Evolutionary conservation across 345 rosid genomes (phyloP), one percentile per base, ranked within the genome.

Genomic region (Trapa incisa): DNA sequence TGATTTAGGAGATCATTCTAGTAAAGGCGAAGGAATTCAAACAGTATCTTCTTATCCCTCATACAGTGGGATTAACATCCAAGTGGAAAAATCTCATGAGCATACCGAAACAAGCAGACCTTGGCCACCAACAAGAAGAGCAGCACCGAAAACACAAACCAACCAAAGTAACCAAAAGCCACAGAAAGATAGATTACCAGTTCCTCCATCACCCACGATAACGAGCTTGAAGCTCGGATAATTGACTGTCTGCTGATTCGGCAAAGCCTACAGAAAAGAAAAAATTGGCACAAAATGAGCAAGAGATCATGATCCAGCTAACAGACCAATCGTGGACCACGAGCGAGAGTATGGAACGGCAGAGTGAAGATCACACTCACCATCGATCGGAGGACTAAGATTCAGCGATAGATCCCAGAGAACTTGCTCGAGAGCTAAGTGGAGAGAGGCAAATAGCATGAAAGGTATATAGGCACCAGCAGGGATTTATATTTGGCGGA

Each of bases 171-270:
- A 41, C 7, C 6, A 41, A 41, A 41, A 41, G 43, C 43, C 43
- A 8, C 43, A 8, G 7, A 41, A 3, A 8, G 10, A 54, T 3
- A 65, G 43, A 70, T 45, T 63, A 76, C 82, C 82, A 22, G 82
- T 79, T 66, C 82, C 82, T 32, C 82, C 82, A 60, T 79, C 82
- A 1, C 82, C 82, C 12, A 79, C 82, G 63, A 79, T 74, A 39
- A 79, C 80, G 67, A 79, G 80, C 82, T 79, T 79, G 77, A 79
- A 76, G 74, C 78, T 79, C 57, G 82, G 82, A 37, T 65, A 73
- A 57, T 73, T 69, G 36, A 73, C 76, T 35, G 76, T 73, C 66
- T 73, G 76, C 65, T 73, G 76, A 50, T 68, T 68, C 41, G 76
- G 72, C 65, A 73, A 41, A 60, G 76, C 76, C 76, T 73, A 52